A percentile compares a stretch with the other conserved stretches of the same genome.
Conservation (phyloP, 345 rosid species). For the Rhizophora apiculata region DNA sequence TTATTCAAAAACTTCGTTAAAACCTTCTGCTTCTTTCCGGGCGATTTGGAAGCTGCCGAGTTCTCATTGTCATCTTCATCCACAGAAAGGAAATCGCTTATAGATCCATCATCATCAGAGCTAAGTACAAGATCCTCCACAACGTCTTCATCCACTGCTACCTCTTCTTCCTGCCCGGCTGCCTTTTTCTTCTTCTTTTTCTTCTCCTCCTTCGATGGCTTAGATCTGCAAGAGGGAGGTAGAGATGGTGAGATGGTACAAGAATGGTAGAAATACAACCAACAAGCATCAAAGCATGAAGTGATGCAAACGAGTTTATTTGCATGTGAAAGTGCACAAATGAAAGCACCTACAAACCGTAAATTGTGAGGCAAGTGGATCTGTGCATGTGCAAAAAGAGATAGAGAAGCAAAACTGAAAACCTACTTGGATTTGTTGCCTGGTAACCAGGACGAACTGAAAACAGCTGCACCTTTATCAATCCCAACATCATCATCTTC, state of each 20-base stretch:
- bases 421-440: constrained; percentile 58
- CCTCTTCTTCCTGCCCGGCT: constrained; percentile 26
- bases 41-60: constrained; percentile 7
- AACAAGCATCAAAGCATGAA: neutral
- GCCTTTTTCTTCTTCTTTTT: constrained; percentile 40
- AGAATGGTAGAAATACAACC: neutral
- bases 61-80: constrained; percentile 30
- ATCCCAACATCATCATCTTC: constrained; percentile 48
- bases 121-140: constrained; percentile 87
- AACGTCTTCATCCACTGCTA: constrained; percentile 63
- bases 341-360: neutral
- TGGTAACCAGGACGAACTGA: constrained; percentile 88
- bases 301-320: neutral
- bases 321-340: neutral
- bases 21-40: constrained; percentile 30
- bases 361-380: neutral
- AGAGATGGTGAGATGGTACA: neutral
- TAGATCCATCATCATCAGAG: constrained; percentile 69
- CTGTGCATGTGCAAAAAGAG: neutral
- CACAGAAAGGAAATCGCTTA: constrained; percentile 27
- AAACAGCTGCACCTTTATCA: constrained; percentile 55
- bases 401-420: constrained; percentile 2
- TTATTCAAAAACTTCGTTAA: constrained; percentile 8
- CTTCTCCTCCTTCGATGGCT: constrained; percentile 43
- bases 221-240: constrained; percentile 33